A percentile compares a stretch with the other conserved stretches of the same genome.
Evolutionary conservation across 768 basidiomycete genomes (phyloP).

Genomic region (Suillus americanus): DNA sequence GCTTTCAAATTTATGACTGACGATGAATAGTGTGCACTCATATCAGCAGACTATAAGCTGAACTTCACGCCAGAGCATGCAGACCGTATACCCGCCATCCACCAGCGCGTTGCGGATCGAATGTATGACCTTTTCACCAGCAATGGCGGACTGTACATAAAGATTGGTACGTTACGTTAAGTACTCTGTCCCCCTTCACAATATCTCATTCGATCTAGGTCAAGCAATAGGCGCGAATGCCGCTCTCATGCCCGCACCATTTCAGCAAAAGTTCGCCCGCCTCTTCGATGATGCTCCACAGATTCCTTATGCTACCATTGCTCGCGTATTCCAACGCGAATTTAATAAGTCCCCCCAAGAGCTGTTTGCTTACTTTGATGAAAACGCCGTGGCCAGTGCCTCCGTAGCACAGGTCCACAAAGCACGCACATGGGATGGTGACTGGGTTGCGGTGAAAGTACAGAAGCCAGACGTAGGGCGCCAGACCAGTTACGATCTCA

Average conservation of each 20-base stretch:
- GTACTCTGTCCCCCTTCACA: slow-evolving; percentile 12
- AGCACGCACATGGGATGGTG: slow-evolving; percentile 53
- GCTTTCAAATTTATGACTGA: slow-evolving; percentile 4
- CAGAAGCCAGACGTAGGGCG: slow-evolving; percentile 87
- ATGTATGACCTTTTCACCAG: slow-evolving; percentile 74
- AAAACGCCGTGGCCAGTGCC: slow-evolving; percentile 78
- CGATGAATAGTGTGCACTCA: slow-evolving; percentile 56
- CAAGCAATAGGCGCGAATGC: slow-evolving; percentile 87
- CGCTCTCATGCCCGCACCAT: slow-evolving; percentile 77
- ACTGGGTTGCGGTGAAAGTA: slow-evolving; percentile 90
- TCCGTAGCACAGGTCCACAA: slow-evolving; percentile 92
- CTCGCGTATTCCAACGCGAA: slow-evolving; percentile 65
- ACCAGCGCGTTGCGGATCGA: slow-evolving; percentile 80
- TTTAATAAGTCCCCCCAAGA: slow-evolving; percentile 70
- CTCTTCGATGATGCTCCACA: slow-evolving; percentile 90
- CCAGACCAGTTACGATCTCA: slow-evolving; percentile 86
- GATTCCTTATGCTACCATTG: slow-evolving; percentile 69
- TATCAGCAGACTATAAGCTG: slow-evolving; percentile 82
- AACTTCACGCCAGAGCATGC: slow-evolving; percentile 78
- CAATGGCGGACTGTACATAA: slow-evolving; percentile 86
- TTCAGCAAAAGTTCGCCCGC: slow-evolving; percentile 78
- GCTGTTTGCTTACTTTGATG: slow-evolving; percentile 78
- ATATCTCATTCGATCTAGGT: slow-evolving; percentile 33
- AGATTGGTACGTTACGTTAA: slow-evolving; percentile 55
- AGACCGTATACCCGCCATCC: slow-evolving; percentile 74